Percentiles rank a stretch among this genome's conserved stretches.
Evolutionary conservation across 352 stramenopile genomes (phyloP).

Genomic region (Globisporangium barbulae): DNA sequence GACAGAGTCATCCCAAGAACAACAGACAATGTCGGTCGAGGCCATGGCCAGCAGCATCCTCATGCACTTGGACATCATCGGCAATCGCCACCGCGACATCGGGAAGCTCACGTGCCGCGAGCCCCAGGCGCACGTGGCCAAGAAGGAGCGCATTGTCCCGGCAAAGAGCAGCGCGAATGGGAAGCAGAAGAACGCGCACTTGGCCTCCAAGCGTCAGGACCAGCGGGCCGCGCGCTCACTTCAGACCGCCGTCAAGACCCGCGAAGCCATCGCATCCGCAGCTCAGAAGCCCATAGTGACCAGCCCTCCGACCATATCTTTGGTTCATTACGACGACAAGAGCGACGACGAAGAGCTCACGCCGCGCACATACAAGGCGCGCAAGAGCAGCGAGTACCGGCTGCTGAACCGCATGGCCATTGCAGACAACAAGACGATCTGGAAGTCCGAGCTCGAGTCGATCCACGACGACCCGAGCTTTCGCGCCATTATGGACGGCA

Average conservation of each 20-base stretch:
- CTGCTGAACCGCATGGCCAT: conserved; percentile 54
- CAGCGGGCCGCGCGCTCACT: conserved; percentile 47
- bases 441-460: conserved; percentile 44
- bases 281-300: conserved; percentile 25
- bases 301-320: not conserved
- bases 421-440: conserved; percentile 43
- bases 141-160: conserved; percentile 36
- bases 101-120: conserved; percentile 53
- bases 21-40: conserved; percentile 18
- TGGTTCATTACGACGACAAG: not conserved
- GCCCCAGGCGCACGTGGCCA: conserved; percentile 34
- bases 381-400: conserved; percentile 55
- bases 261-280: conserved; percentile 42
- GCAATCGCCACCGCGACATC: conserved; percentile 63
- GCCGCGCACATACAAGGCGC: conserved; percentile 21
- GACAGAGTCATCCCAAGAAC: not conserved
- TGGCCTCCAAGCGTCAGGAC: conserved; percentile 41
- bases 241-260: conserved; percentile 36
- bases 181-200: conserved; percentile 41
- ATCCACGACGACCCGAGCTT: conserved; percentile 44
- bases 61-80: conserved; percentile 58
- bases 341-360: conserved; percentile 17
- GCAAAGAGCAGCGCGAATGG: conserved; percentile 15
- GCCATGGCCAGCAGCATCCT: conserved; percentile 47
- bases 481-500: conserved; percentile 3